phyloP scores from a whole-genome alignment of 2,329 filamentous ascomycete genomes.

The Exophiala oligosperma region DNA sequence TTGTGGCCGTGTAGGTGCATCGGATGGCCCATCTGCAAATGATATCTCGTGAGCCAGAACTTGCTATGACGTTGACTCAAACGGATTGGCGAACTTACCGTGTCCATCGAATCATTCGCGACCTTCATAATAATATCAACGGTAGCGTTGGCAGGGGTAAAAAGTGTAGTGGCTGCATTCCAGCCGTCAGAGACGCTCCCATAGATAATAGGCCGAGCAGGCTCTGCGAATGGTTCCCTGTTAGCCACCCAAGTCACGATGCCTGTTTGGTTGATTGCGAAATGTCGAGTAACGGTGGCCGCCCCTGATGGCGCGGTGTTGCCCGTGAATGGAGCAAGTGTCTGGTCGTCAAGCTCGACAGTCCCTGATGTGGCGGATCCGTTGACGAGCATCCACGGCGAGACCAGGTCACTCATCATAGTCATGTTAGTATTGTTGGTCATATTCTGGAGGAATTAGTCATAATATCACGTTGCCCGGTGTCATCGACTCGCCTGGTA shows the following conservation, averaged over 20 bases:
- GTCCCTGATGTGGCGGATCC: conserved; percentile 13
- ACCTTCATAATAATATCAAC: conserved; percentile 23
- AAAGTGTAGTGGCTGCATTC: conserved; percentile 18
- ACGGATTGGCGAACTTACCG: conserved; percentile 10
- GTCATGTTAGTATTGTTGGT: conserved; percentile 12
- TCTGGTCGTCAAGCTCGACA: conserved; percentile 13
- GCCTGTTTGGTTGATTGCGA: conserved; percentile 17
- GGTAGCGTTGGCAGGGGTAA: conserved; percentile 17
- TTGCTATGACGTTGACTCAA: conserved; percentile 4
- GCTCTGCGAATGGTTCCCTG: conserved; percentile 14
- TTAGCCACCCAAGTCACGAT: conserved; percentile 23
- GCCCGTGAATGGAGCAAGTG: conserved; percentile 14
- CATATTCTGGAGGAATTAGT: background rate
- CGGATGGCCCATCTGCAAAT: conserved; percentile 30
- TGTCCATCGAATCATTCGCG: conserved; percentile 19
- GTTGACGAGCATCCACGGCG: conserved; percentile 20
- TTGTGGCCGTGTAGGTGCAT: conserved; percentile 36
- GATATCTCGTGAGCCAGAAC: conserved; percentile 7
- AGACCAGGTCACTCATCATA: conserved; percentile 4
- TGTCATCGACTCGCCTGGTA: conserved; percentile 15
- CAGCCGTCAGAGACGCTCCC: conserved; percentile 20
- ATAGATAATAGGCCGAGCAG: conserved; percentile 16
- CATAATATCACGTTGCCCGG: conserved; percentile 1
- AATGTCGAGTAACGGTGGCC: conserved; percentile 10
- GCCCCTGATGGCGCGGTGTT: conserved; percentile 11